These are phyloP conservation scores for Cystofilobasidium macerans DNA, from an alignment of 768 basidiomycete species.

Conservation along the genomic window DNA sequence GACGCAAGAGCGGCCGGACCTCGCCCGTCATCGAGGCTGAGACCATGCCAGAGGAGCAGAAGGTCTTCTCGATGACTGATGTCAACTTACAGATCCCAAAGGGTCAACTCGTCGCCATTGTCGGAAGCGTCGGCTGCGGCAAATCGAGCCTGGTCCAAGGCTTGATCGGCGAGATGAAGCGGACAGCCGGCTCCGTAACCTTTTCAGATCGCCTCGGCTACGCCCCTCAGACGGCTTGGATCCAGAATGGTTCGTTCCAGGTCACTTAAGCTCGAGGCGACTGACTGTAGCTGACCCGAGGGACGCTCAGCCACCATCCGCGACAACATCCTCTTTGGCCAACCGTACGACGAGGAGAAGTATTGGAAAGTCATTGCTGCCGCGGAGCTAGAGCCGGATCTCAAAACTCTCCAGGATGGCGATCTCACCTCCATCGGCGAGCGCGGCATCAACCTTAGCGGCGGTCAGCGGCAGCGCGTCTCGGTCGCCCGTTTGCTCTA, in stretches of 20 bases:
- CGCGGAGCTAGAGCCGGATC: conserved; percentile 66
- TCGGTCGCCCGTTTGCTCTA: conserved; percentile 82
- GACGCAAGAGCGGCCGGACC: background rate
- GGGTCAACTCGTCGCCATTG: conserved; percentile 71
- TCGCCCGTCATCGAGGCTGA: conserved; percentile 3
- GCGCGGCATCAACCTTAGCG: conserved; percentile 51
- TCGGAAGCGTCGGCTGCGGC: conserved; percentile 60
- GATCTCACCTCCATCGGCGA: conserved; percentile 48
- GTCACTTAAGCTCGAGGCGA: background rate
- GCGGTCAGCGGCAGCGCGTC: conserved; percentile 69
- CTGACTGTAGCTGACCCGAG: background rate
- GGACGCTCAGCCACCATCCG: background rate
- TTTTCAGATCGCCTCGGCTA: conserved; percentile 45
- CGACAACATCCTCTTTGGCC: conserved; percentile 58
- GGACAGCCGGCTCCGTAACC: conserved; percentile 39
- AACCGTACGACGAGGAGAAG: conserved; percentile 63
- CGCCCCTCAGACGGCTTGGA: conserved; percentile 83
- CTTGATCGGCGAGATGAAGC: conserved; percentile 70
- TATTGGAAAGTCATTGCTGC: conserved; percentile 73
- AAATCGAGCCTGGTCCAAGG: conserved; percentile 39
- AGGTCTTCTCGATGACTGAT: conserved; percentile 54
- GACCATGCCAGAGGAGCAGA: conserved; percentile 13
- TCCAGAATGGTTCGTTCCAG: conserved; percentile 73
- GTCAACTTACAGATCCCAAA: conserved; percentile 59
- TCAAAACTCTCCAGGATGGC: conserved; percentile 53